Evolutionary conservation across 805 yeast species (phyloP), one percentile per base, ranked within the genome.

Genomic region (Candida alai): DNA sequence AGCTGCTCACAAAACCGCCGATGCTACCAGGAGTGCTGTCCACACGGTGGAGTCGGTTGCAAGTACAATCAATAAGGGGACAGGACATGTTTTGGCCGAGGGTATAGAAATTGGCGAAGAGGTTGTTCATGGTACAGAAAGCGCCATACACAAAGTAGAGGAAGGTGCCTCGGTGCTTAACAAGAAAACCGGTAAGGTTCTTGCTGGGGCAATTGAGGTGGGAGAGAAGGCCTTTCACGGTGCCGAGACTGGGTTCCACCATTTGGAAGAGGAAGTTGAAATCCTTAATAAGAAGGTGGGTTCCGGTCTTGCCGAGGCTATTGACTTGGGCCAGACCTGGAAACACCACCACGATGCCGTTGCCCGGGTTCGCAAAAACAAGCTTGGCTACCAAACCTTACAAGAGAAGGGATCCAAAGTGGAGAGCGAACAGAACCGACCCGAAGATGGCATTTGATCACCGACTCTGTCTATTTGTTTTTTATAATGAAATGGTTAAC

Each of bases 401-500:
- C 68, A 66, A 47, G 70, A 68, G 36, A 68, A 66, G 46, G 74
- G 73, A 10, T 25, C 55, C 32, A 59, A 66, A 42, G 54, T 56
- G 14, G 72, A 68, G 43, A 40, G 48, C 24, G 73, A 68, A 47
- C 73, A 69, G 45, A 57, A 62, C 45, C 58, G 74, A 34, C 71
- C 73, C 5, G 73, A 68, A 25, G 74, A 69, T 44, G 72, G 60
- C n/a, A 45, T 66, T 20, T 65, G 51, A 46, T 4, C 15, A 4
- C 10, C 3, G 3, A 4, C 8, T 17, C 8, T n/a, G 19, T 15
- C 3, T 28, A 2, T 12, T 9, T 18, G 12, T 11, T 17, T 28
- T 28, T 28, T 16, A 15, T 15, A 18, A 10, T 3, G 24, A n/a
- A n/a, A n/a, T n/a, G n/a, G n/a, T n/a, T n/a, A n/a, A n/a, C n/a